These are phyloP conservation scores for Sphaerulina musiva DNA, from an alignment of 2,329 filamentous ascomycete genomes.

Conservation along the genomic window DNA sequence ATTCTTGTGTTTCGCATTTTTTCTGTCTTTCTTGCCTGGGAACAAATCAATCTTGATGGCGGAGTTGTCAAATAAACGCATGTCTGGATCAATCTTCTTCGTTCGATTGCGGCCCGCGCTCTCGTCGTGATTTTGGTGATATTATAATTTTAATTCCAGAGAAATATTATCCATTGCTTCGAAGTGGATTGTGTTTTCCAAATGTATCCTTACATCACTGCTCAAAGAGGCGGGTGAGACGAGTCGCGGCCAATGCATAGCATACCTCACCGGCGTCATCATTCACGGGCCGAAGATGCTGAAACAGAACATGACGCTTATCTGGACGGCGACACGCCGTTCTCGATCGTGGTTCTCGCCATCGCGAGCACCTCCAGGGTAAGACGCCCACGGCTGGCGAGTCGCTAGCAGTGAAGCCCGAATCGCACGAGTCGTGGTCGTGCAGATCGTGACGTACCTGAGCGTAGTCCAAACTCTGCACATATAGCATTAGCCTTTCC, in stretches of 20 bases:
- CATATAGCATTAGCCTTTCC: neutral
- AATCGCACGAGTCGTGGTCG: constrained; percentile 6
- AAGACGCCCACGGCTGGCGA: neutral
- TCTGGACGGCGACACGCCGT: constrained; percentile 2
- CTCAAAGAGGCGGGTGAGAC: neutral
- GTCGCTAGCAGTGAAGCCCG: constrained; percentile 2
- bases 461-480: neutral
- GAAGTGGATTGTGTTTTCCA: constrained; percentile 1
- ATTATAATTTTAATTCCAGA: neutral
- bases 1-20: constrained; percentile 5
- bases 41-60: constrained; percentile 14
- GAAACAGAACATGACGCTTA: neutral
- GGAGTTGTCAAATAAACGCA: constrained; percentile 14
- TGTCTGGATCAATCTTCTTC: neutral
- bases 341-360: constrained; percentile 3
- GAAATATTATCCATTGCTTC: neutral
- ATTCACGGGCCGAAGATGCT: neutral
- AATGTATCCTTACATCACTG: constrained; percentile 1
- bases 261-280: constrained; percentile 5
- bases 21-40: constrained; percentile 10
- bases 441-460: constrained; percentile 8
- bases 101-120: constrained; percentile 5
- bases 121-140: neutral
- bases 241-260: neutral
- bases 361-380: neutral